These are phyloP conservation scores for Boletus subcaerulescens DNA, from an alignment of 768 basidiomycete species.

Conservation along the genomic window DNA sequence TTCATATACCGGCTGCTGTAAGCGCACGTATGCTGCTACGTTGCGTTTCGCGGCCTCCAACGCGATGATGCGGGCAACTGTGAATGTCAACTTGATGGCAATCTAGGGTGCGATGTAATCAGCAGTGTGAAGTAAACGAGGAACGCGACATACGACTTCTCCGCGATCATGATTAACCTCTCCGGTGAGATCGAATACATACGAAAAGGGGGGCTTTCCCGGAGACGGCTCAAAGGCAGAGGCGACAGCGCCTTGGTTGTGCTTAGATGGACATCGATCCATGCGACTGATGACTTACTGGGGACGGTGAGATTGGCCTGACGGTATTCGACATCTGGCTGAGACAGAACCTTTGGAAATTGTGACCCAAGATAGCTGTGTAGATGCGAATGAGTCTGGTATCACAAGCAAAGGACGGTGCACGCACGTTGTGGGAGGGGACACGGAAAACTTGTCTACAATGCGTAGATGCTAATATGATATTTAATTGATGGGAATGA, in stretches of 20 bases:
- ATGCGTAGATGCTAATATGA: conserved; percentile 57
- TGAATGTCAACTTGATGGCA: conserved; percentile 72
- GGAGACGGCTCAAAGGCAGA: conserved; percentile 69
- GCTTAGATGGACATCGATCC: conserved; percentile 11
- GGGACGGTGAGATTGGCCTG: conserved; percentile 79
- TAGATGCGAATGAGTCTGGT: conserved; percentile 4
- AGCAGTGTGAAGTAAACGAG: neutral
- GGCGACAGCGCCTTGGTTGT: conserved; percentile 56
- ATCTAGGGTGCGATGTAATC: conserved; percentile 46
- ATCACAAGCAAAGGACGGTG: conserved; percentile 12
- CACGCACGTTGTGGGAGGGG: conserved; percentile 70
- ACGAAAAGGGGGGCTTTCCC: conserved; percentile 66
- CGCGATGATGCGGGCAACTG: conserved; percentile 64
- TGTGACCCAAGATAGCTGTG: conserved; percentile 73
- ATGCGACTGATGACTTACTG: conserved; percentile 40
- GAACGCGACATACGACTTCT: conserved; percentile 54
- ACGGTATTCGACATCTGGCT: conserved; percentile 71
- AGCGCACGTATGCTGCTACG: conserved; percentile 74
- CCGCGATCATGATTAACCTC: conserved; percentile 73
- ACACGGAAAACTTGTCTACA: conserved; percentile 71
- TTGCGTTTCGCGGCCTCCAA: conserved; percentile 76
- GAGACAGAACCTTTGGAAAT: conserved; percentile 67
- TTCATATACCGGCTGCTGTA: conserved; percentile 79
- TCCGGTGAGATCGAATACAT: conserved; percentile 85
- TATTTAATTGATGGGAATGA: conserved; percentile 4